Evolutionary conservation across 2,329 filamentous ascomycete genomes (phyloP), one percentile per base, ranked within the genome.

Genomic region (Balansia obtecta): DNA sequence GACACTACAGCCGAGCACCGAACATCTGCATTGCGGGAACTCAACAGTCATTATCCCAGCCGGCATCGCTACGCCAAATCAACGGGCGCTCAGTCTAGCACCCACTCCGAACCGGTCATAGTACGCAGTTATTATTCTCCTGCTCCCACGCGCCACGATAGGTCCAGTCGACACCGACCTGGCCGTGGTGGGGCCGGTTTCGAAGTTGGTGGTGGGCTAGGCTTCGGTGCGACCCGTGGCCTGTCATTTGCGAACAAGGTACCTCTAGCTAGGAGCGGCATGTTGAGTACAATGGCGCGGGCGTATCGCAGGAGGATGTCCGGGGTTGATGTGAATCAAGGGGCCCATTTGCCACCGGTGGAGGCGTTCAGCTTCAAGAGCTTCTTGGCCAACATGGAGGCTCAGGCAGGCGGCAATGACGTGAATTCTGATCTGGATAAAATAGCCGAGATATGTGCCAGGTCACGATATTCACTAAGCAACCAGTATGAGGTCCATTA

Each of bases 401-500:
- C 67, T 1, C 66, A 70, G 46, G 67, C 68, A 47, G 60, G 58
- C 4, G 65, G 64, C 6, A 65, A 65, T 46, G 71, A 76, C 52
- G 77, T 83, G 52, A 71, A 71, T 48, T 69, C 78, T 12, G 78
- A 82, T 57, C 66, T 84, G 46, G 79, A 83, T 54, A 74, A 78
- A 40, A 83, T 84, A 57, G 80, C 80, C 11, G 80, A 83, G 61
- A 83, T 84, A 33, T 84, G 80, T 64, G 80, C 80, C 38, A 71
- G 77, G 34, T 83, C 79, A 12, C 73, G 76, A 42, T 83, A 83
- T 61, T 83, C 79, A 40, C 61, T 83, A 48, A 82, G 79, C 63
- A 82, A 82, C 61, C 80, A 83, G 59, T 83, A 83, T 57, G 80
- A 83, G 58, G 77, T 82, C 7, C 80, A 84, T 56, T 76, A 82